These are phyloP conservation scores for Epichloe brachyelytri DNA, from an alignment of 2,329 filamentous ascomycete species.

Conservation along the genomic window DNA sequence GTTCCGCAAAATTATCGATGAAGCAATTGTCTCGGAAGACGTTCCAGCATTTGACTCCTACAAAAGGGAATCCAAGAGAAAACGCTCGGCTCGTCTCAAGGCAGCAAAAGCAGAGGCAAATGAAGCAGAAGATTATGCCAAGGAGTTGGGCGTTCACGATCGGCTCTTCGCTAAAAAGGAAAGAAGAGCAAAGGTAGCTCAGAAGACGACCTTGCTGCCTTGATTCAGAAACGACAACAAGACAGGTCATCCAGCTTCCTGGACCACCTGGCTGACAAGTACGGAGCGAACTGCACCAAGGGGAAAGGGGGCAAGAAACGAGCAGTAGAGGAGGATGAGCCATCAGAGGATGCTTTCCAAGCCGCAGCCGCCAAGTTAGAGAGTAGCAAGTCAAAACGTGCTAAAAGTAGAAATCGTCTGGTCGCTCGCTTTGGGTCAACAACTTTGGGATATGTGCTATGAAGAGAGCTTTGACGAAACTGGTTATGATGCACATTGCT, in stretches of 20 bases:
- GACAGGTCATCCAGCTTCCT: conserved; percentile 50
- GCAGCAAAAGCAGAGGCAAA: conserved; percentile 52
- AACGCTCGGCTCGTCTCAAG: conserved; percentile 44
- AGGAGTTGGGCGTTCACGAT: conserved; percentile 62
- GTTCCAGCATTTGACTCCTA: conserved; percentile 58
- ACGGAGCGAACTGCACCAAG: conserved; percentile 34
- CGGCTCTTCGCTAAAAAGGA: conserved; percentile 48
- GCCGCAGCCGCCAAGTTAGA: conserved; percentile 38
- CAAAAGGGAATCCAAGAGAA: conserved; percentile 56
- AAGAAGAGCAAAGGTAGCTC: conserved; percentile 29
- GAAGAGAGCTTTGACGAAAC: background rate
- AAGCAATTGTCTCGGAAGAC: conserved; percentile 58
- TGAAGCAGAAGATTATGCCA: conserved; percentile 63
- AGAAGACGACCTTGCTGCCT: conserved; percentile 49
- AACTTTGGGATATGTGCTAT: background rate
- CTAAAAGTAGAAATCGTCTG: background rate
- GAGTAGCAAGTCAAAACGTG: conserved; percentile 11
- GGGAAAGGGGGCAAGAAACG: conserved; percentile 40
- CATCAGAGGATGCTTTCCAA: conserved; percentile 48
- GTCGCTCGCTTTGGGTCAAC: background rate
- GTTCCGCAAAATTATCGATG: conserved; percentile 68
- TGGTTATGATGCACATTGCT: background rate
- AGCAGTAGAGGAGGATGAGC: conserved; percentile 44
- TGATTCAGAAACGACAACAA: conserved; percentile 62
- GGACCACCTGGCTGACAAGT: conserved; percentile 66